phyloP scores from a whole-genome alignment of 225 moss, liverwort and hornwort genomes.

The Pleurozium schreberi region DNA sequence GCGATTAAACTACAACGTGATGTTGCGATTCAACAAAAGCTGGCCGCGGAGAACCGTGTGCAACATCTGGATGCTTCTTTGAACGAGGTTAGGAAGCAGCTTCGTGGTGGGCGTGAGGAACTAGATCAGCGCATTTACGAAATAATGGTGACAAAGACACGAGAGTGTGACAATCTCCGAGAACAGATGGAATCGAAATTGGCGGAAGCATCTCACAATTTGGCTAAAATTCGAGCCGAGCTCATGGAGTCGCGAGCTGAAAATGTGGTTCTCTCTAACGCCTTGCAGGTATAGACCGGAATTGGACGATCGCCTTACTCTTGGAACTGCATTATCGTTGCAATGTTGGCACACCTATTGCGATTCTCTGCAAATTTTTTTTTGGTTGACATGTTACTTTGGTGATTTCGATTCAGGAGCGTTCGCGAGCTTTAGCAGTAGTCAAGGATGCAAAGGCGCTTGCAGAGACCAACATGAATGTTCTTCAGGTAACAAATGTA shows the following conservation, averaged over 20 bases:
- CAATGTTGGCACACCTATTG: background rate
- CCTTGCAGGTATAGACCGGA: constrained; percentile 26
- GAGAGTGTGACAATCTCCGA: constrained; percentile 58
- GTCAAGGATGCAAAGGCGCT: constrained; percentile 24
- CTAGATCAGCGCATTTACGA: constrained; percentile 64
- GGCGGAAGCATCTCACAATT: constrained; percentile 24
- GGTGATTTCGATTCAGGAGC: constrained; percentile 23
- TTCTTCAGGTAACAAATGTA: constrained; percentile 34
- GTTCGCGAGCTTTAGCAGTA: constrained; percentile 20
- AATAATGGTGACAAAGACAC: constrained; percentile 36
- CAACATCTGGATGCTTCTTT: constrained; percentile 71
- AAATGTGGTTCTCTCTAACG: constrained; percentile 26
- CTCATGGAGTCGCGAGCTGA: constrained; percentile 34
- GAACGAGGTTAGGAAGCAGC: constrained; percentile 77
- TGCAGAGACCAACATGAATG: constrained; percentile 29
- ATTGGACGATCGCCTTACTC: background rate
- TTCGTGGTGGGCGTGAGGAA: constrained; percentile 63
- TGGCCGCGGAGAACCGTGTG: constrained; percentile 64
- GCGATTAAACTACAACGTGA: constrained; percentile 52
- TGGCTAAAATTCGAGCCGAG: constrained; percentile 36
- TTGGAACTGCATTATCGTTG: background rate
- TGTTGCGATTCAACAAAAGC: constrained; percentile 37
- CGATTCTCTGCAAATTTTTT: background rate
- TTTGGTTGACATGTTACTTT: background rate
- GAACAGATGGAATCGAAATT: constrained; percentile 66